phyloP scores from a whole-genome alignment of 2,329 filamentous ascomycete genomes.

The Fusarium sp. region DNA sequence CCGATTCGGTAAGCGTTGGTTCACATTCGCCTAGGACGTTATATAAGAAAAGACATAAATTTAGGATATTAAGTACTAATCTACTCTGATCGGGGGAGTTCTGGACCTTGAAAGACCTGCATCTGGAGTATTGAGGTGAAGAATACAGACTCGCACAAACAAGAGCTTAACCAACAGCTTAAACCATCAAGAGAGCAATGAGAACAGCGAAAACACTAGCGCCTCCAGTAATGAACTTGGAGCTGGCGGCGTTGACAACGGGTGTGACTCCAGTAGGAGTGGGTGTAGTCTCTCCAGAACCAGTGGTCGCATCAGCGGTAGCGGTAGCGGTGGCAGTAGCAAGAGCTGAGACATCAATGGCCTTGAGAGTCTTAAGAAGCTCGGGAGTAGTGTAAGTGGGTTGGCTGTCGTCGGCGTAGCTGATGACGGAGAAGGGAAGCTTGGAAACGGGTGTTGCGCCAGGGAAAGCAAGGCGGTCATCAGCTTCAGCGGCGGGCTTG shows the following conservation, averaged over 20 bases:
- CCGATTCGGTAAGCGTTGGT: not conserved
- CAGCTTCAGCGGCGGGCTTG: slow-evolving; percentile 32
- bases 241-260: slow-evolving; percentile 13
- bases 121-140: not conserved
- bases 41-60: not conserved
- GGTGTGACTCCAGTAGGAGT: slow-evolving; percentile 6
- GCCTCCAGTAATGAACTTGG: slow-evolving; percentile 16
- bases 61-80: not conserved
- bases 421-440: slow-evolving; percentile 41
- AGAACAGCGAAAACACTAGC: slow-evolving; percentile 10
- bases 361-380: slow-evolving; percentile 41
- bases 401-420: slow-evolving; percentile 34
- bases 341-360: slow-evolving; percentile 23
- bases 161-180: not conserved
- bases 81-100: not conserved
- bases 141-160: not conserved
- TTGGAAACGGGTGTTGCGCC: slow-evolving; percentile 37
- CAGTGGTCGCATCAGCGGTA: not conserved
- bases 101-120: not conserved
- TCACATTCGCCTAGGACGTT: not conserved
- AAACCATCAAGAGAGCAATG: slow-evolving; percentile 16
- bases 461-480: slow-evolving; percentile 43
- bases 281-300: not conserved
- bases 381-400: slow-evolving; percentile 42
- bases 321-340: slow-evolving; percentile 3